phyloP scores from a whole-genome alignment of 2,329 filamentous ascomycete species.

The Juglanconis oblonga region DNA sequence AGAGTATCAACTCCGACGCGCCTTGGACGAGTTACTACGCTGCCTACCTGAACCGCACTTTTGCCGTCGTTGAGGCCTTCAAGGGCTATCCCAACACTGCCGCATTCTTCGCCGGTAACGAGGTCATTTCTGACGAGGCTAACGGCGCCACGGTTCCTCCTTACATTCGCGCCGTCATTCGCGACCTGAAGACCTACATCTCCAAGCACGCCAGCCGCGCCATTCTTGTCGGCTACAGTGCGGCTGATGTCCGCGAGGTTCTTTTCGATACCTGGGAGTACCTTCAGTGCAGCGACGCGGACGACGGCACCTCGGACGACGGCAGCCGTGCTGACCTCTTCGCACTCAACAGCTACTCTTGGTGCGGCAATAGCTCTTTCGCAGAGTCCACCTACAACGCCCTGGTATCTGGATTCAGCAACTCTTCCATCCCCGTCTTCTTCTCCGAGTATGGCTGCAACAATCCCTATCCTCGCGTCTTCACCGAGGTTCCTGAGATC shows the following conservation, averaged over 20 bases:
- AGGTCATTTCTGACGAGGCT: conserved; percentile 67
- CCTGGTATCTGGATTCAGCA: conserved; percentile 62
- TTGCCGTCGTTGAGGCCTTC: conserved; percentile 65
- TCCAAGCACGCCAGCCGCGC: conserved; percentile 63
- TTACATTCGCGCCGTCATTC: conserved; percentile 72
- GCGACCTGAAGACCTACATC: conserved; percentile 80
- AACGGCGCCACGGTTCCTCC: conserved; percentile 61
- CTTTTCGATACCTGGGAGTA: conserved; percentile 75
- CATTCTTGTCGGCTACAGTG: conserved; percentile 78
- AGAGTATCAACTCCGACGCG: conserved; percentile 51
- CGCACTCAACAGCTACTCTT: conserved; percentile 73
- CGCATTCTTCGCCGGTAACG: conserved; percentile 77
- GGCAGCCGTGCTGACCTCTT: conserved; percentile 71
- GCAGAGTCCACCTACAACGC: conserved; percentile 51
- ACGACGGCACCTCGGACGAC: conserved; percentile 50
- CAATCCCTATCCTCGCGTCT: conserved; percentile 64
- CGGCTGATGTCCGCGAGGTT: conserved; percentile 72
- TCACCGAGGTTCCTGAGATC: conserved; percentile 71
- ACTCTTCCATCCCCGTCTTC: conserved; percentile 70
- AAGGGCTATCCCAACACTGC: conserved; percentile 65
- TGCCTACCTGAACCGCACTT: conserved; percentile 62
- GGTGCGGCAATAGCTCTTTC: conserved; percentile 57
- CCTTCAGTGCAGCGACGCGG: conserved; percentile 58
- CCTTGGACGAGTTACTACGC: conserved; percentile 60
- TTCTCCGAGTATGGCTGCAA: conserved; percentile 84